A percentile compares a stretch with the other conserved stretches of the same genome.
Conservation (phyloP, 2,329 filamentous ascomycete species). For the Aspergillus floridensis region DNA sequence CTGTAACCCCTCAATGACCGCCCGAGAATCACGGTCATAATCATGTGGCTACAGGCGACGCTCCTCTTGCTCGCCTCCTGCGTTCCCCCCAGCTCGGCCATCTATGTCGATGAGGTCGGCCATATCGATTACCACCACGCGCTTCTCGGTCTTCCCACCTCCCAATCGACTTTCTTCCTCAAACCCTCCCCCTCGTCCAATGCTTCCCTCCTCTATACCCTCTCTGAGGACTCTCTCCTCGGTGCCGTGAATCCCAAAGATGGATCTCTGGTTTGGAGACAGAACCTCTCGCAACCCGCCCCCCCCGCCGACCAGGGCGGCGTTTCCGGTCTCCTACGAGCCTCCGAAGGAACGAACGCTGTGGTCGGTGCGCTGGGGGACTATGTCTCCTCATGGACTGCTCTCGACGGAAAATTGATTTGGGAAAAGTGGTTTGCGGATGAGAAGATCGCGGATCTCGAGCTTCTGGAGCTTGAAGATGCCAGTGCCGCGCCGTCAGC, state of each 20-base stretch:
- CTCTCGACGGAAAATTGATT: slow-evolving; percentile 71
- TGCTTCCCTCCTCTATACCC: slow-evolving; percentile 84
- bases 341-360: slow-evolving; percentile 75
- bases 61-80: slow-evolving; percentile 43
- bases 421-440: slow-evolving; percentile 68
- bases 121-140: slow-evolving; percentile 90
- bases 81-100: slow-evolving; percentile 57
- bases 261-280: slow-evolving; percentile 82
- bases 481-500: slow-evolving; percentile 44
- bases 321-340: slow-evolving; percentile 54
- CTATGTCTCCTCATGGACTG: slow-evolving; percentile 77
- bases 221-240: slow-evolving; percentile 79
- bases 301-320: slow-evolving; percentile 16
- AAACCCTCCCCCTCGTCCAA: slow-evolving; percentile 76
- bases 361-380: slow-evolving; percentile 70
- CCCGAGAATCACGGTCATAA: slow-evolving; percentile 27
- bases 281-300: slow-evolving; percentile 59
- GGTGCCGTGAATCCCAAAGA: slow-evolving; percentile 87
- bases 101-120: slow-evolving; percentile 88
- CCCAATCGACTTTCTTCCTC: slow-evolving; percentile 91
- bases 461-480: slow-evolving; percentile 71
- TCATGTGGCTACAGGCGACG: slow-evolving; percentile 43
- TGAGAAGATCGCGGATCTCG: slow-evolving; percentile 51
- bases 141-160: slow-evolving; percentile 77
- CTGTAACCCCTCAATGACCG: slow-evolving; percentile 32